Percentiles rank a stretch among this genome's conserved stretches.
Evolutionary conservation across 2,329 filamentous ascomycete species (phyloP).

Genomic region (Apiospora marii): DNA sequence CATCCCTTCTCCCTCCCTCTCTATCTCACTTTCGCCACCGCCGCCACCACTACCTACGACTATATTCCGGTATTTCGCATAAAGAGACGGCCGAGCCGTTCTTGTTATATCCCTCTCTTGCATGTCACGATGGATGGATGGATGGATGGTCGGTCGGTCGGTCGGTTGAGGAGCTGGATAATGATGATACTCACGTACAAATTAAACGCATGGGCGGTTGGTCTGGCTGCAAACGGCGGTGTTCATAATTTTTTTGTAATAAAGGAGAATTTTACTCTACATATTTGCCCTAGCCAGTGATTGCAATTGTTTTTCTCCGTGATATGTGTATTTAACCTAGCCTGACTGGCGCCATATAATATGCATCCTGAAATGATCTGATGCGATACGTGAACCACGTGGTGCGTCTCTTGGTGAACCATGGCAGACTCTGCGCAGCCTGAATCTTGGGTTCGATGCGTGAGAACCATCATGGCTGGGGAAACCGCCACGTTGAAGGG

Average conservation of each 20-base stretch:
- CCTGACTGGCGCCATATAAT: too few species aligned
- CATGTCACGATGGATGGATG: neutral
- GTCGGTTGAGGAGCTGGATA: neutral
- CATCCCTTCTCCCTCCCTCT: neutral
- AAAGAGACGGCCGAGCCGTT: neutral
- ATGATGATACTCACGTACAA: conserved; percentile 9
- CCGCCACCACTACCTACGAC: too few species aligned
- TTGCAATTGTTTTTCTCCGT: neutral
- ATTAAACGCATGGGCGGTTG: conserved; percentile 11
- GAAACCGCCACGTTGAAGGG: too few species aligned
- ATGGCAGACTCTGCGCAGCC: too few species aligned
- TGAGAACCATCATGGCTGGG: too few species aligned
- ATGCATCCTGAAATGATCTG: too few species aligned
- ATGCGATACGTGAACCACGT: too few species aligned
- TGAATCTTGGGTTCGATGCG: too few species aligned
- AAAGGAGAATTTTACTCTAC: neutral
- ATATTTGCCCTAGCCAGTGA: neutral
- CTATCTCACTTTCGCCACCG: neutral
- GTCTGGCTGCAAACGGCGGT: conserved; percentile 15
- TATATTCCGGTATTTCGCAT: neutral
- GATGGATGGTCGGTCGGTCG: neutral
- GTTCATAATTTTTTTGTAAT: neutral
- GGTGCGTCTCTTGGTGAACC: too few species aligned
- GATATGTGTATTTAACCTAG: neutral
- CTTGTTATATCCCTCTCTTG: neutral